A percentile compares a stretch with the other conserved stretches of the same genome.
Evolutionary conservation across 2,329 filamentous ascomycete species (phyloP).

Genomic region (Emergomyces pasteurianus): DNA sequence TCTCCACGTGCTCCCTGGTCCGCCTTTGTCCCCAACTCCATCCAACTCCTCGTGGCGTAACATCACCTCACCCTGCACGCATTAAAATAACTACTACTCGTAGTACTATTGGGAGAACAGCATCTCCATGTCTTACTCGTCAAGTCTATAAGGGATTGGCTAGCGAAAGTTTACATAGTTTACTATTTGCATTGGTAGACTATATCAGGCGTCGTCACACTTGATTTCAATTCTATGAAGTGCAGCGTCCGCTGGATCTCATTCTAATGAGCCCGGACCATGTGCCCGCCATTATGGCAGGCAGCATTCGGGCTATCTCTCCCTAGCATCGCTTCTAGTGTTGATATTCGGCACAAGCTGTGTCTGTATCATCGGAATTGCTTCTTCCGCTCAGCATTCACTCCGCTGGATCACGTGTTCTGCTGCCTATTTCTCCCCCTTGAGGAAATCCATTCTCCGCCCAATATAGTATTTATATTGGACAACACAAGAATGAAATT

Average conservation of each 20-base stretch:
- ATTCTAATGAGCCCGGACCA: neutral
- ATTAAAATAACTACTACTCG: too few species aligned
- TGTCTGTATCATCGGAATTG: neutral
- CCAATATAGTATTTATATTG: neutral
- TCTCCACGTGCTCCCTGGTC: neutral
- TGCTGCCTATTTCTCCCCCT: neutral
- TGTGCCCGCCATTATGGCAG: neutral
- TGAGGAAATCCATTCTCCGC: neutral
- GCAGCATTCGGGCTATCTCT: neutral
- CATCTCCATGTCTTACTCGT: neutral
- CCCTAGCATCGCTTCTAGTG: neutral
- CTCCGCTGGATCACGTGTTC: neutral
- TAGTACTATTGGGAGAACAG: neutral
- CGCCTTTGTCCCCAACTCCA: neutral
- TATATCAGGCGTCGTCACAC: neutral
- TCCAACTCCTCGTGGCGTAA: too few species aligned
- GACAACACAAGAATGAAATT: neutral
- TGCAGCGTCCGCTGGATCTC: neutral
- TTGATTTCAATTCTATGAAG: neutral
- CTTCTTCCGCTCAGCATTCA: neutral
- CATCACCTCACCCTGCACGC: too few species aligned
- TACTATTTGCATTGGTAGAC: neutral
- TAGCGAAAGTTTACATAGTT: neutral
- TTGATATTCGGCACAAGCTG: neutral
- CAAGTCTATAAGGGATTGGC: neutral